phyloP scores from a whole-genome alignment of 331 rosid species.

The Cucumis variabilis region DNA sequence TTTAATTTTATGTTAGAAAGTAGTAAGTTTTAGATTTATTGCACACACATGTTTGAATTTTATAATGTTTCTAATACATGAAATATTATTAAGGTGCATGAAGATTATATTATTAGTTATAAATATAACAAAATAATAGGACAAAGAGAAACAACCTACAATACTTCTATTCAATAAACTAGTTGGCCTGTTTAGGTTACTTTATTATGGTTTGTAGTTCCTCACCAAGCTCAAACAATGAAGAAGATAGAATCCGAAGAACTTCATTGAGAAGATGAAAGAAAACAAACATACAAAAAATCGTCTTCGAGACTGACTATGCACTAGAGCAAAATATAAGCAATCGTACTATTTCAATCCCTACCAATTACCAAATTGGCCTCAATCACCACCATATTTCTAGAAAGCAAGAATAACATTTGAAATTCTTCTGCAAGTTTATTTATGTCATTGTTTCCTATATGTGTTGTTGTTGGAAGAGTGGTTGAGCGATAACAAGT shows the following conservation, averaged over 20 bases:
- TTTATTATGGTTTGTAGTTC: background rate
- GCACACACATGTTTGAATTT: too few relatives aligned
- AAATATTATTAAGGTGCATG: too few relatives aligned
- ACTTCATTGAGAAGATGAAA: background rate
- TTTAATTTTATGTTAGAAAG: too few relatives aligned
- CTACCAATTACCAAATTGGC: background rate
- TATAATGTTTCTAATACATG: too few relatives aligned
- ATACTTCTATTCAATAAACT: background rate
- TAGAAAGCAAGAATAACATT: background rate
- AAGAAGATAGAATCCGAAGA: too few relatives aligned
- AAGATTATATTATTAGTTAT: background rate
- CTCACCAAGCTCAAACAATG: background rate
- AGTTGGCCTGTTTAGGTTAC: background rate
- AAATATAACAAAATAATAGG: background rate
- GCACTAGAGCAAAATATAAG: background rate
- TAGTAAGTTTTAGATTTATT: too few relatives aligned
- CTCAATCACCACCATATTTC: background rate
- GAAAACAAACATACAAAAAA: too few relatives aligned
- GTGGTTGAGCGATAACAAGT: background rate
- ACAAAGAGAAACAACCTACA: background rate
- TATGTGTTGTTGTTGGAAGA: too few relatives aligned
- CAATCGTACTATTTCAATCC: background rate
- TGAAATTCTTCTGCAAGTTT: background rate
- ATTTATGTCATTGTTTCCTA: too few relatives aligned
- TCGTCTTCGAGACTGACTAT: background rate